Percentiles rank a stretch among this genome's conserved stretches.
Conservation (phyloP, 225 moss, liverwort and hornwort genomes). For the Rhytidiadelphus loreus region DNA sequence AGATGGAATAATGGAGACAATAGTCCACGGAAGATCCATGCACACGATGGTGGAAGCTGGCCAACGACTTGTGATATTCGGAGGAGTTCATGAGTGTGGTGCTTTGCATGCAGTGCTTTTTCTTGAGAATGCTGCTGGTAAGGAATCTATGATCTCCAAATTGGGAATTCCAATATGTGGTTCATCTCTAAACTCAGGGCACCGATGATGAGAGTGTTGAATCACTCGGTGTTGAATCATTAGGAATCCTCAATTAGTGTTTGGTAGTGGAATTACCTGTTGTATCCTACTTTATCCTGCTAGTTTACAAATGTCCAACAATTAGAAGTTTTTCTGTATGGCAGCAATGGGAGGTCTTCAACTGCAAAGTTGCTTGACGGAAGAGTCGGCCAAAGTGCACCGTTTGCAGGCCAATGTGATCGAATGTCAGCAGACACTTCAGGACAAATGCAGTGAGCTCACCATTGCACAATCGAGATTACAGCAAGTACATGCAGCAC, state of each 20-base stretch:
- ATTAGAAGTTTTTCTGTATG: background rate
- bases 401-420: conserved; percentile 41
- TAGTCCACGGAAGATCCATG: conserved; percentile 70
- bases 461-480: conserved; percentile 26
- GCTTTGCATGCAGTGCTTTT: conserved; percentile 65
- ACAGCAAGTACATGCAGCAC: conserved; percentile 41
- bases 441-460: conserved; percentile 44
- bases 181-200: background rate
- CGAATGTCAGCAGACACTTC: conserved; percentile 38
- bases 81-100: conserved; percentile 76
- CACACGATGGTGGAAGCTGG: conserved; percentile 72
- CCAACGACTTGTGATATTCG: conserved; percentile 73
- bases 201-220: background rate
- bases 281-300: background rate
- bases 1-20: conserved; percentile 16
- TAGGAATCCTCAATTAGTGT: background rate
- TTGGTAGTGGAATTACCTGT: background rate
- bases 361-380: conserved; percentile 39
- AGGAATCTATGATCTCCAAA: background rate
- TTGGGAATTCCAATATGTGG: background rate
- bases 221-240: background rate
- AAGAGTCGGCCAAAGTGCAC: conserved; percentile 56
- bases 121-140: conserved; percentile 86
- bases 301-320: background rate
- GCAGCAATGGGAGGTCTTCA: conserved; percentile 68